Evolutionary conservation across 257 asterid genomes (phyloP).

Genomic region (Nicotiana obtusifolia): DNA sequence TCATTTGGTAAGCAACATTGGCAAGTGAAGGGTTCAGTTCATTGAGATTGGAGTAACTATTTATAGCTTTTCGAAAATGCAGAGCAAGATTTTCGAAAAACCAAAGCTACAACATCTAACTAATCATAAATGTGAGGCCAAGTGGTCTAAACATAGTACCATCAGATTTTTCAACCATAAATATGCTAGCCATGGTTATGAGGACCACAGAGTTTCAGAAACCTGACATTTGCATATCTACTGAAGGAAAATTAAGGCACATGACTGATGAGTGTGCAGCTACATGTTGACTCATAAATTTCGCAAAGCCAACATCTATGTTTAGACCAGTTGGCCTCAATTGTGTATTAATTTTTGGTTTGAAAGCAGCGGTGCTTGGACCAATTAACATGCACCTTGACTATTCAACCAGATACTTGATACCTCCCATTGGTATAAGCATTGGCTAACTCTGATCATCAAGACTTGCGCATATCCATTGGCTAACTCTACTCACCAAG

Average conservation of each 20-base stretch:
- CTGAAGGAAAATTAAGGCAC: neutral
- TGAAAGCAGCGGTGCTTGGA: too few relatives aligned
- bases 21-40: too few relatives aligned
- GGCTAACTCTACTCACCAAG: neutral
- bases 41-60: neutral
- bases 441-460: neutral
- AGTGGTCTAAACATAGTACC: neutral
- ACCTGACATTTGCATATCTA: neutral
- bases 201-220: neutral
- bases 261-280: neutral
- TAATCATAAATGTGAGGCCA: neutral
- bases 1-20: neutral
- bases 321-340: too few relatives aligned
- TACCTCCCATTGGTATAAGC: neutral
- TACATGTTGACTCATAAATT: neutral
- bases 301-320: neutral
- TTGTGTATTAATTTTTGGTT: too few relatives aligned
- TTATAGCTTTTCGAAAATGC: neutral
- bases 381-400: neutral
- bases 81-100: neutral
- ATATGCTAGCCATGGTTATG: neutral
- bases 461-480: neutral
- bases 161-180: neutral
- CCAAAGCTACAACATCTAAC: neutral
- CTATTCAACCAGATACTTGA: neutral